Evolutionary conservation across 2,329 filamentous ascomycete species (phyloP), one percentile per base, ranked within the genome.

Genomic region (Aaosphaeria pasadenensis): DNA sequence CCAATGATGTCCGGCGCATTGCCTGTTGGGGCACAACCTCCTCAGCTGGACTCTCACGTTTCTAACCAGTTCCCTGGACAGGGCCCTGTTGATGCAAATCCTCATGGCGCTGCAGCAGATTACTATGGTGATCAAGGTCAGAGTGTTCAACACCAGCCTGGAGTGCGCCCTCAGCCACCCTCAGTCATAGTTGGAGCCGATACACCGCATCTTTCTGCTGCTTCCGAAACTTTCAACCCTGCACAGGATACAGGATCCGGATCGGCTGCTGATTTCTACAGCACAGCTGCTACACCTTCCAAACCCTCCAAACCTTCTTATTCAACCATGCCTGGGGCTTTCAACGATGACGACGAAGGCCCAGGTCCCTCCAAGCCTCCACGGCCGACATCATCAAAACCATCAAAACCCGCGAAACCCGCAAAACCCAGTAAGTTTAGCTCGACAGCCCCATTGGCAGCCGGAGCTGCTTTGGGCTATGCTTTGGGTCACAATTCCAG

Each of bases 121-220:
- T 86, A 83, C 62, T 86, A 85, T 61, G 75, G 78, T 39, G 83
- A 85, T 59, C 76, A 82, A 56, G 83, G 82, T 7, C 71, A 85
- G 59, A 84, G 80, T 13, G 82, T 86, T 2, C 61, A 71, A 7
- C 62, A 72, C 9, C 83, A 86, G 62, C 83, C 83, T 5, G 83
- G 83, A n/a, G 72, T 83, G 7, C 74, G 83, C 39, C 75, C 79
- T 5, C 65, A 75, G 11, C 71, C 71, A 31, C 78, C 79, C 28
- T 73, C 76, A 1, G 72, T 83, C 35, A 77, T 83, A 47, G 74
- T 79, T 11, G 77, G 75, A 31, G 74, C 76, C 39, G 77, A 83
- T 51, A 69, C 64, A 17, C 76, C 79, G 29, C 82, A 84, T 64
- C 70, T 85, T 44, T 74, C 78, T 60, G 56, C 80, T 28, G 77